Evolutionary conservation across 306 rosid species (phyloP).

Genomic region (Dryas octopetala): DNA sequence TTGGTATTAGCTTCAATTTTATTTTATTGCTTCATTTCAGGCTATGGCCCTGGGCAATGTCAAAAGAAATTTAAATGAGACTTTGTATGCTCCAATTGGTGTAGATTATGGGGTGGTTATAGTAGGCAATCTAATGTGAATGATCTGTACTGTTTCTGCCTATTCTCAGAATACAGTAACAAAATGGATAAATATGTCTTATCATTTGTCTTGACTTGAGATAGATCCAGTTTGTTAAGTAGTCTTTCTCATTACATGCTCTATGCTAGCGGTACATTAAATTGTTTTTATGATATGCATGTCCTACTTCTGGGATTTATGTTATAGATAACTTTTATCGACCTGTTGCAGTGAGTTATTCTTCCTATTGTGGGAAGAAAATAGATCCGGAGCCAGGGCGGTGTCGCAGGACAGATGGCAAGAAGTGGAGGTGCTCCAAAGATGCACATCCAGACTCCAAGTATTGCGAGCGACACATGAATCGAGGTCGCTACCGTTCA

Average conservation of each 20-base stretch:
- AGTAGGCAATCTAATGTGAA: not conserved
- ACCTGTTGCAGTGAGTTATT: constrained; percentile 52
- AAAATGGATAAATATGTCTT: too few species aligned
- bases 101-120: not conserved
- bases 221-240: not conserved
- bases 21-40: not conserved
- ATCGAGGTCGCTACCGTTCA: constrained; percentile 84
- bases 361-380: constrained; percentile 65
- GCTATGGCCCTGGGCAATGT: too few species aligned
- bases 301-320: not conserved
- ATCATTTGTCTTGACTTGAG: not conserved
- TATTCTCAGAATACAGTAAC: not conserved
- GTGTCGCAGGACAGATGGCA: constrained; percentile 80
- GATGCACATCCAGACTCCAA: constrained; percentile 76
- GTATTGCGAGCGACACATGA: constrained; percentile 84
- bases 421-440: constrained; percentile 76
- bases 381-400: constrained; percentile 81
- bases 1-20: constrained; percentile 8
- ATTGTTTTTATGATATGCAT: not conserved
- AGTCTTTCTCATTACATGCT: not conserved
- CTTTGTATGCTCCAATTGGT: not conserved
- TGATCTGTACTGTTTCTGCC: not conserved
- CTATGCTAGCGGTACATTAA: not conserved
- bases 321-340: not conserved
- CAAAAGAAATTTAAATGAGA: not conserved